phyloP scores from a whole-genome alignment of 805 yeast genomes.

The Metschnikowia lochheadii region DNA sequence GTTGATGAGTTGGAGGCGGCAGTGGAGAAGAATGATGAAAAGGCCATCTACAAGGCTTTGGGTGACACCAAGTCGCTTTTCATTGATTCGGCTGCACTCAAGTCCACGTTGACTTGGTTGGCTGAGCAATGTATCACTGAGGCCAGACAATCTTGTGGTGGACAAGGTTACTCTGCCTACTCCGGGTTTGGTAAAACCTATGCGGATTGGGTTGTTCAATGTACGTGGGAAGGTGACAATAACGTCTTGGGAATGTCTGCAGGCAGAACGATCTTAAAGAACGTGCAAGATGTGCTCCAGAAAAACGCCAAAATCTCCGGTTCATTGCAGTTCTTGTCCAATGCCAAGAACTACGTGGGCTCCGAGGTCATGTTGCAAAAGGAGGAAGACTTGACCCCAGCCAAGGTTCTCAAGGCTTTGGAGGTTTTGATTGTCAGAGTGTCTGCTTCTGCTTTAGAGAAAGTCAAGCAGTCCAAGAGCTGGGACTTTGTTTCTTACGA shows the following conservation, averaged over 20 bases:
- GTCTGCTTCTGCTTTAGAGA: constrained; percentile 26
- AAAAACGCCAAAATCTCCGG: constrained; percentile 11
- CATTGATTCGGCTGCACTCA: constrained; percentile 42
- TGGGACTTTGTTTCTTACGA: constrained; percentile 37
- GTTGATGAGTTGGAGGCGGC: constrained; percentile 35
- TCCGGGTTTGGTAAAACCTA: constrained; percentile 43
- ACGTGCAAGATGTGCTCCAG: constrained; percentile 25
- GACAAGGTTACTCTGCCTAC: constrained; percentile 45
- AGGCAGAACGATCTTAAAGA: constrained; percentile 38
- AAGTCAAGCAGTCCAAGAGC: constrained; percentile 25
- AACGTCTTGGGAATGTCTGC: constrained; percentile 40
- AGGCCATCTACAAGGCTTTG: constrained; percentile 29
- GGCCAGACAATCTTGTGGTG: constrained; percentile 45
- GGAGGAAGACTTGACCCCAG: constrained; percentile 16
- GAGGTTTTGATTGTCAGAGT: constrained; percentile 39
- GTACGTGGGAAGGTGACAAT: constrained; percentile 50
- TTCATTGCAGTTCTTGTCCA: constrained; percentile 15
- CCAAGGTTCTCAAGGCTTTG: constrained; percentile 19
- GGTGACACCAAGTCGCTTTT: constrained; percentile 40
- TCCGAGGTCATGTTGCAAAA: constrained; percentile 4
- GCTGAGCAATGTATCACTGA: constrained; percentile 41
- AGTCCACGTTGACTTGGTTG: constrained; percentile 43
- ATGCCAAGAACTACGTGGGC: constrained; percentile 9
- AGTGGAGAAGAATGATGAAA: constrained; percentile 30
- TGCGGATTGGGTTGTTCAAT: constrained; percentile 45